Evolutionary conservation across 805 yeast genomes (phyloP).

Genomic region (Candida ipomoeae): DNA sequence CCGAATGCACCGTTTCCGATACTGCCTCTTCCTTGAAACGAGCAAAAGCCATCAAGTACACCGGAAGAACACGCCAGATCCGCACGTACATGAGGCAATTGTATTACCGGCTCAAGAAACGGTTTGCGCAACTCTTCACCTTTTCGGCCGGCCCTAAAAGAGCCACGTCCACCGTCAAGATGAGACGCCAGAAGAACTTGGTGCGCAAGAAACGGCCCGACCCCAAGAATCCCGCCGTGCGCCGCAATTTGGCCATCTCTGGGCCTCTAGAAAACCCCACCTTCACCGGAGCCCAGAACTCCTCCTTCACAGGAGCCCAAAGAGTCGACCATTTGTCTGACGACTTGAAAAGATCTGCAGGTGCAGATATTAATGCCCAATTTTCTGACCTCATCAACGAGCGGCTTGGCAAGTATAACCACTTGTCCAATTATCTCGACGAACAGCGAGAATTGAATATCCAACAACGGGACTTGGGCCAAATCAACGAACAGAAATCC

Average conservation of each 20-base stretch:
- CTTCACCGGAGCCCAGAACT: constrained; percentile 26
- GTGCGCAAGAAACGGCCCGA: neutral
- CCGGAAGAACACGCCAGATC: neutral
- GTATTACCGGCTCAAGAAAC: constrained; percentile 17
- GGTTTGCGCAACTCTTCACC: constrained; percentile 13
- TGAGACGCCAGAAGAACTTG: constrained; percentile 1
- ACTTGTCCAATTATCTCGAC: constrained; percentile 24
- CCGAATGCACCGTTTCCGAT: neutral
- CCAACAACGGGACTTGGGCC: no score
- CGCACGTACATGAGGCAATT: neutral
- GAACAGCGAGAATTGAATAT: constrained; percentile 15
- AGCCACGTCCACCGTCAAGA: constrained; percentile 10
- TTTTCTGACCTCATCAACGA: constrained; percentile 4
- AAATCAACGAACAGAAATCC: no score
- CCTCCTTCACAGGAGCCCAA: constrained; percentile 27
- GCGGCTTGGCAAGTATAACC: constrained; percentile 14
- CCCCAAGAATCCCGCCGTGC: neutral
- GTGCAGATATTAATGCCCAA: constrained; percentile 3
- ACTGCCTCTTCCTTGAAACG: neutral
- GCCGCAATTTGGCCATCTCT: constrained; percentile 17
- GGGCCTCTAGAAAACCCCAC: constrained; percentile 32
- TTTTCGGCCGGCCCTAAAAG: constrained; percentile 12
- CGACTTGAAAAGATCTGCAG: constrained; percentile 15
- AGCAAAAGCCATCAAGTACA: neutral
- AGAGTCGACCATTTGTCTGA: constrained; percentile 13